Base-by-base conservation (phyloP, 75 land plant species). In the Picea glauca region DNA sequence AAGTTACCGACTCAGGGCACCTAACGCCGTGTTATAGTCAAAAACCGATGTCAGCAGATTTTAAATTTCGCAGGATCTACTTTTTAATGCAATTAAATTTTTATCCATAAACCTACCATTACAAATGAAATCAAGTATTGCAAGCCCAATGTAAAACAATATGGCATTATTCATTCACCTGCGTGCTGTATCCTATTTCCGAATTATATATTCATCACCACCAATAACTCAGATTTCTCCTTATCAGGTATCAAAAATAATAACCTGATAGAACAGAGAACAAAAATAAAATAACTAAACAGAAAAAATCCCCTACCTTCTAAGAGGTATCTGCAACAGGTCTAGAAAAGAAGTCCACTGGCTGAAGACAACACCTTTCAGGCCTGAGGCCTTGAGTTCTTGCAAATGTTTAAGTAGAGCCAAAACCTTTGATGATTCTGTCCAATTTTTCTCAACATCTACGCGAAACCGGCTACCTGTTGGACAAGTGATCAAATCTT, bases 341-440 rank as follows among this genome's bases (percentile, higher is more conserved):
- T 96, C 99, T 72, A 96, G 58, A 83, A 96, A 96, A 20, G 94
- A 84, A 64, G 99, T 96, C 99, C 99, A 96, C 79, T 96, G 97
- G 83, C 99, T 96, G 59, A 96, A 96, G 58, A 96, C 82, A 61
- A 96, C 89, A 68, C 99, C 93, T 79, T 96, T 96, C 1, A 89
- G 83, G 12, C 89, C 89, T 7, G 84, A 65, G 30, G 59, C n/a
- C 5, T 81, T 86, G 17, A 90, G 83, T 35, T 18, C 80, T 76
- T 89, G 86, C 23, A 96, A 86, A 79, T 96, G 91, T 57, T 78
- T 72, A 79, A 96, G 43, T 17, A 96, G 86, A 35, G 78, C 86
- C 21, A 83, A 72, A 56, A 96, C 90, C 79, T 96, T 96, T 58
- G 94, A 87, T 35, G 97, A 96, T 79, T 94, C 94, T 35, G 88